Conservation (phyloP, 495 filamentous ascomycete genomes). For the Parathielavia hyrcaniae region DNA sequence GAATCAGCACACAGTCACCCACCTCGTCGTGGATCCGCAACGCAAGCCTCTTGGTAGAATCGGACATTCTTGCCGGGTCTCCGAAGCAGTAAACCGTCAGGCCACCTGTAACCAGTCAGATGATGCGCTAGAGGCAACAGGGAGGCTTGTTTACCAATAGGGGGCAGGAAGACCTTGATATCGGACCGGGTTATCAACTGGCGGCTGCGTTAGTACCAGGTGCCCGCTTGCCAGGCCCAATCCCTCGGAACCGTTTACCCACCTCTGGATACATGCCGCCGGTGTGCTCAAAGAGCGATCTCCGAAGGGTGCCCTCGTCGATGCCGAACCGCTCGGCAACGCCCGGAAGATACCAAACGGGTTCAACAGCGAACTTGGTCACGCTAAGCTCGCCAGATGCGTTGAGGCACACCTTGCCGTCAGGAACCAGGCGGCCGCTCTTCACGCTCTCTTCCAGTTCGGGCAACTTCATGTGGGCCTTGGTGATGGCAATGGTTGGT, state of each 20-base stretch:
- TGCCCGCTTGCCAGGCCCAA: neutral
- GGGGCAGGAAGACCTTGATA: conserved; percentile 92
- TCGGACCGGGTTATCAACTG: conserved; percentile 83
- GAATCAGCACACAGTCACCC: conserved; percentile 17
- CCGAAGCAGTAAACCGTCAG: conserved; percentile 97
- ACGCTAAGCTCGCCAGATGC: conserved; percentile 78
- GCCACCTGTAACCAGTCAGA: conserved; percentile 55
- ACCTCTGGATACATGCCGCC: conserved; percentile 81
- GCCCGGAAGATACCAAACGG: conserved; percentile 91
- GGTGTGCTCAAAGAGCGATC: conserved; percentile 88
- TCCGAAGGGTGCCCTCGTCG: conserved; percentile 79
- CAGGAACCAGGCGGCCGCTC: conserved; percentile 70
- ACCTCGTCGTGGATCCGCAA: conserved; percentile 90
- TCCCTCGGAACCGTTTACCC: conserved; percentile 18
- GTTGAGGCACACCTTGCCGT: conserved; percentile 88
- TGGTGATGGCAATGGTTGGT: conserved; percentile 89
- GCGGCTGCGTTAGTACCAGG: conserved; percentile 20
- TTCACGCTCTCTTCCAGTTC: conserved; percentile 86
- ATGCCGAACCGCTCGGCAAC: conserved; percentile 94
- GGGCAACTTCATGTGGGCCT: conserved; percentile 93
- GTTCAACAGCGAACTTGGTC: conserved; percentile 94
- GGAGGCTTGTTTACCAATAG: conserved; percentile 54
- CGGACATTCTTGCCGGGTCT: conserved; percentile 84
- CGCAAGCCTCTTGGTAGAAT: conserved; percentile 75
- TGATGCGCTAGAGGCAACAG: conserved; percentile 11